Conservation (phyloP, 2,329 filamentous ascomycete genomes). For the Chrysoporthe austroafricana region DNA sequence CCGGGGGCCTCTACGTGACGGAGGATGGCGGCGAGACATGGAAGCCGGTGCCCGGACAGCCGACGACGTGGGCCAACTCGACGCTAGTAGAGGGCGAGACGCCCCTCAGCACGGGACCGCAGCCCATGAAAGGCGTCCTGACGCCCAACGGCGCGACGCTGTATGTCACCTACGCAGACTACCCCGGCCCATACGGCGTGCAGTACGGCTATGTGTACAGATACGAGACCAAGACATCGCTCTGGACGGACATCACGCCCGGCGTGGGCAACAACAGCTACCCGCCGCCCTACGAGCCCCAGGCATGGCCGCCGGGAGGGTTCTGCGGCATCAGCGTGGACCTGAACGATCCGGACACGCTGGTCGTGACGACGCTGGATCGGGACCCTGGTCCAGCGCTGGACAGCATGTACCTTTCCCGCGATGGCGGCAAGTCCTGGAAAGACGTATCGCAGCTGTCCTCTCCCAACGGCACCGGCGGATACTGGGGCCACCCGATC, state of each 20-base stretch:
- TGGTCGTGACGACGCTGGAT: slow-evolving; percentile 15
- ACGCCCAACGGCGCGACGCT: slow-evolving; percentile 5
- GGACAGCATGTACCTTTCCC: slow-evolving; percentile 20
- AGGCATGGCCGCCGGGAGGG: slow-evolving; percentile 8
- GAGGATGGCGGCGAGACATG: slow-evolving; percentile 8
- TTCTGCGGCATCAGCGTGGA: slow-evolving; percentile 19
- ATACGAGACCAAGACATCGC: slow-evolving; percentile 4
- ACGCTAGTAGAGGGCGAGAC: slow-evolving; percentile 3
- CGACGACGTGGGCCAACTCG: slow-evolving; percentile 12
- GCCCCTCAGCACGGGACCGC: slow-evolving; percentile 14
- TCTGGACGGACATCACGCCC: slow-evolving; percentile 19
- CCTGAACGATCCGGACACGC: slow-evolving; percentile 6
- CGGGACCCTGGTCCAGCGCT: slow-evolving; percentile 19
- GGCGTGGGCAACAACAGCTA: slow-evolving; percentile 18
- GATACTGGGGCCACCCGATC: slow-evolving; percentile 20
- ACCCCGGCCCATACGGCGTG: slow-evolving; percentile 15
- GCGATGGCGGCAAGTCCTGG: slow-evolving; percentile 11
- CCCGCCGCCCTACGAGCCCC: slow-evolving; percentile 14
- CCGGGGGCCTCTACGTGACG: slow-evolving; percentile 16
- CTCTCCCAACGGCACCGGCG: slow-evolving; percentile 9
- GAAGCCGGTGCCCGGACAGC: slow-evolving; percentile 11
- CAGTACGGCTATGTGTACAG: slow-evolving; percentile 22
- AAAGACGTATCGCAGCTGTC: slow-evolving; percentile 17
- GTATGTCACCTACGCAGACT: slow-evolving; percentile 20
- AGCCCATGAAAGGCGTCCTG: slow-evolving; percentile 19